Conservation (phyloP, 805 yeast species). For the Myxozyma melibiosi region DNA sequence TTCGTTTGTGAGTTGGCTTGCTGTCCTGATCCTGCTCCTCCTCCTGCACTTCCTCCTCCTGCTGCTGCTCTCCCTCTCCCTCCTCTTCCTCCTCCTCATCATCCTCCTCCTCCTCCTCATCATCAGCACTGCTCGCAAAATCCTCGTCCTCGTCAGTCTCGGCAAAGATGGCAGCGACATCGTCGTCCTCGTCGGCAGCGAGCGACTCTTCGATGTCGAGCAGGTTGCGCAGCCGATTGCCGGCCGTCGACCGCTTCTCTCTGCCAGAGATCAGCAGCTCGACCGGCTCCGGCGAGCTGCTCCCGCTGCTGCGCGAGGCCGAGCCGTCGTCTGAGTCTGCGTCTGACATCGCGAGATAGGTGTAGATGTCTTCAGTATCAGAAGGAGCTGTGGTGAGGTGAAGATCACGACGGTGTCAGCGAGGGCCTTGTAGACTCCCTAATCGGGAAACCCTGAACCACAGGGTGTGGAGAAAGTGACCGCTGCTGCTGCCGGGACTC, state of each 20-base stretch:
- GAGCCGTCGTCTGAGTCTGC: background rate
- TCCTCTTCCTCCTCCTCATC: slow-evolving; percentile 35
- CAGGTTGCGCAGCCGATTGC: slow-evolving; percentile 73
- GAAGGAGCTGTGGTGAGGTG: too few relatives aligned
- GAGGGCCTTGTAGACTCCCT: too few relatives aligned
- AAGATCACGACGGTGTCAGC: too few relatives aligned
- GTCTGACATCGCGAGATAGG: background rate
- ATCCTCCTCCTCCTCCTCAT: slow-evolving; percentile 35
- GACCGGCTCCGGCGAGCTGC: slow-evolving; percentile 14
- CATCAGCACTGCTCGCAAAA: slow-evolving; percentile 40
- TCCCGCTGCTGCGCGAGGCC: slow-evolving; percentile 7
- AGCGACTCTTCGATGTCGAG: slow-evolving; percentile 69
- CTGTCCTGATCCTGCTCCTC: background rate
- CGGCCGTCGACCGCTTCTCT: slow-evolving; percentile 83
- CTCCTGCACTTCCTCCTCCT: slow-evolving; percentile 4
- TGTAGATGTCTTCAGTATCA: too few relatives aligned
- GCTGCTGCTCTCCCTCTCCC: slow-evolving; percentile 33
- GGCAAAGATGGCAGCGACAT: slow-evolving; percentile 48
- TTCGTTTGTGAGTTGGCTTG: background rate
- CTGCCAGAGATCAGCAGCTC: slow-evolving; percentile 74
- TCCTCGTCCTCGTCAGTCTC: slow-evolving; percentile 50
- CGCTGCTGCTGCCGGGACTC: too few relatives aligned
- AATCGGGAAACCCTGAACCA: too few relatives aligned
- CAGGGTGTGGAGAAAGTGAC: too few relatives aligned
- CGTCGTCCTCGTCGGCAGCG: slow-evolving; percentile 65